A percentile compares a stretch with the other conserved stretches of the same genome.
Evolutionary conservation across 441 rosid genomes (phyloP).

Genomic region (Adansonia gregorii): DNA sequence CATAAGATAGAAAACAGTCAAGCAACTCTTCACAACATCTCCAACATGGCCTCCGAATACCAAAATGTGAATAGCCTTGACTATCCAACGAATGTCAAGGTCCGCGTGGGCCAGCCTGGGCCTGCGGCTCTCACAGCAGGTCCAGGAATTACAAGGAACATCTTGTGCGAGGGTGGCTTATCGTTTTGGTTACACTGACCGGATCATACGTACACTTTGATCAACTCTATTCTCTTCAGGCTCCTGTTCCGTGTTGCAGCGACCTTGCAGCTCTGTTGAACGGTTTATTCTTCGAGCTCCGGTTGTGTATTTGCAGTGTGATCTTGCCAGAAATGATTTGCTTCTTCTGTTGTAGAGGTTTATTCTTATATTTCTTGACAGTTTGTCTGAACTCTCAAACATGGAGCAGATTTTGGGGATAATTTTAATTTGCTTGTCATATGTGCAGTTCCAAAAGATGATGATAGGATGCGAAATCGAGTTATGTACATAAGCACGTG

Average conservation of each 20-base stretch:
- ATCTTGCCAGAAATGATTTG: slow-evolving; percentile 29
- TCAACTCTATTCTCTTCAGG: slow-evolving; percentile 47
- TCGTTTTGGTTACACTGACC: slow-evolving; percentile 1
- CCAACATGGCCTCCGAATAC: slow-evolving; percentile 37
- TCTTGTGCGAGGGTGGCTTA: slow-evolving; percentile 2
- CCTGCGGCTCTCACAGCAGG: too few species aligned
- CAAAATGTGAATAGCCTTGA: slow-evolving; percentile 29
- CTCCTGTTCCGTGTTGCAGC: slow-evolving; percentile 38
- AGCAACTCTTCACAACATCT: slow-evolving; percentile 35
- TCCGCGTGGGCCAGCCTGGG: too few species aligned
- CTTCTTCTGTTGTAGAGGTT: slow-evolving; percentile 38
- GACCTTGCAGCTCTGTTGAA: slow-evolving; percentile 38
- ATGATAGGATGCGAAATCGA: slow-evolving; percentile 44
- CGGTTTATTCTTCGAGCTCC: neutral
- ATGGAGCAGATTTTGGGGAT: slow-evolving; percentile 50
- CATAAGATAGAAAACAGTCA: too few species aligned
- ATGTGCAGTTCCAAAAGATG: slow-evolving; percentile 56
- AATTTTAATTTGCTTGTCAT: slow-evolving; percentile 45
- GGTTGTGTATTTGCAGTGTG: too few species aligned
- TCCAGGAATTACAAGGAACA: too few species aligned
- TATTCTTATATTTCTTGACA: slow-evolving; percentile 52
- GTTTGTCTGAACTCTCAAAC: slow-evolving; percentile 41
- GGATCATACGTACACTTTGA: slow-evolving; percentile 17
- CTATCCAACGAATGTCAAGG: slow-evolving; percentile 47
- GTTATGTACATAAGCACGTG: slow-evolving; percentile 44